Evolutionary conservation across 345 rosid species (phyloP).

Genomic region (Theobroma cacao): DNA sequence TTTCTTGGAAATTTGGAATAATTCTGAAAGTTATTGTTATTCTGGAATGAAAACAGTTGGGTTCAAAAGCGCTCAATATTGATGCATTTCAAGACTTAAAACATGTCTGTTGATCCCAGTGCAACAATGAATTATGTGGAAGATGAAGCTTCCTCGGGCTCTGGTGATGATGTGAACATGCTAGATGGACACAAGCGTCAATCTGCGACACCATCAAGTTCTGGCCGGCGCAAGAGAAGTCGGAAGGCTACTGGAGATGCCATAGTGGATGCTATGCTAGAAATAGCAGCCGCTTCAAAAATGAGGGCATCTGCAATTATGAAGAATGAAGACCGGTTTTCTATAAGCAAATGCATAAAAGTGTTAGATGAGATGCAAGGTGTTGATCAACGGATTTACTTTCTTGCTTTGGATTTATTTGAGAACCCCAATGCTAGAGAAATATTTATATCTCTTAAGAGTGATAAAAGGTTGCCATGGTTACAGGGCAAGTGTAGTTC

Average conservation of each 20-base stretch:
- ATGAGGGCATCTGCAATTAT: constrained; percentile 70
- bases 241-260: constrained; percentile 81
- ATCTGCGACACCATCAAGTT: constrained; percentile 35
- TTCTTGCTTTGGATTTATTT: constrained; percentile 65
- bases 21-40: neutral
- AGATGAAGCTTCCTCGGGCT: constrained; percentile 57
- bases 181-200: constrained; percentile 60
- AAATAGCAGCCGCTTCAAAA: constrained; percentile 82
- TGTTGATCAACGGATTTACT: constrained; percentile 23
- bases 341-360: constrained; percentile 85
- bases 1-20: neutral
- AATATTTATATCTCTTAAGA: constrained; percentile 64
- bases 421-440: constrained; percentile 71
- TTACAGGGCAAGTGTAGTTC: constrained; percentile 62
- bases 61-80: neutral
- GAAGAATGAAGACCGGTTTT: constrained; percentile 67
- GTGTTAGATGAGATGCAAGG: constrained; percentile 44
- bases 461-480: constrained; percentile 71
- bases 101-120: constrained; percentile 26
- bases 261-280: constrained; percentile 87
- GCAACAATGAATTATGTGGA: constrained; percentile 41
- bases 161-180: constrained; percentile 53
- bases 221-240: constrained; percentile 58
- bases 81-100: constrained; percentile 1
- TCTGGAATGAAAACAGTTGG: neutral